phyloP scores from a whole-genome alignment of 1,139 yeast genomes.

The Debaryomyces singareniensis region DNA sequence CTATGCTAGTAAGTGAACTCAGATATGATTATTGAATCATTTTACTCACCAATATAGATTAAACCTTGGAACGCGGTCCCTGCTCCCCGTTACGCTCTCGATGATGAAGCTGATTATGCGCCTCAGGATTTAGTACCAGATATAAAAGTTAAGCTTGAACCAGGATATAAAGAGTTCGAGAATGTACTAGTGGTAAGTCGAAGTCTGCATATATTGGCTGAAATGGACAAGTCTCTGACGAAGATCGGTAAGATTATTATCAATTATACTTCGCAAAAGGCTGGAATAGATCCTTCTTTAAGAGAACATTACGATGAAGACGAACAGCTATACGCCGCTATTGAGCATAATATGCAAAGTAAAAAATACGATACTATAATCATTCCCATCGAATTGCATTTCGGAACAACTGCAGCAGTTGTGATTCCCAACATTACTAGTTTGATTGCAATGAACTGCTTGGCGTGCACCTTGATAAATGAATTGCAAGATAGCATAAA shows the following conservation, averaged over 20 bases:
- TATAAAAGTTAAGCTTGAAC: slow-evolving; percentile 8
- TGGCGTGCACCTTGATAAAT: slow-evolving; percentile 18
- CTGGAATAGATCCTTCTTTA: slow-evolving; percentile 25
- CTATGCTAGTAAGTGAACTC: background rate
- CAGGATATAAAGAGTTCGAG: slow-evolving; percentile 6
- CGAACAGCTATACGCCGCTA: slow-evolving; percentile 45
- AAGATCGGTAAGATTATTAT: slow-evolving; percentile 18
- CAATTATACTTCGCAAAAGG: slow-evolving; percentile 14
- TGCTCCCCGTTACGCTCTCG: slow-evolving; percentile 49
- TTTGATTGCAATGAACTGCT: slow-evolving; percentile 23
- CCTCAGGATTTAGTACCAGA: slow-evolving; percentile 12
- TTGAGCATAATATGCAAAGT: slow-evolving; percentile 14
- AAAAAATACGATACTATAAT: slow-evolving; percentile 16
- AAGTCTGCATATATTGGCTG: slow-evolving; percentile 19
- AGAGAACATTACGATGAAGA: slow-evolving; percentile 43
- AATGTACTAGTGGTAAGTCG: slow-evolving; percentile 22
- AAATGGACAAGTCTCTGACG: slow-evolving; percentile 11
- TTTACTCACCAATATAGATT: slow-evolving; percentile 22
- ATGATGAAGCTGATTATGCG: slow-evolving; percentile 30
- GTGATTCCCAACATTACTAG: slow-evolving; percentile 29
- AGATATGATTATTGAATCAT: background rate
- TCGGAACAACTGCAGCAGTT: slow-evolving; percentile 10
- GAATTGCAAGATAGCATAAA: slow-evolving; percentile 7
- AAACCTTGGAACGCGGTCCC: slow-evolving; percentile 52
- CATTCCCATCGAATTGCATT: slow-evolving; percentile 19